Evolutionary conservation across 2,329 filamentous ascomycete species (phyloP), one percentile per base, ranked within the genome.

Genomic region (Exophiala xenobiotica): DNA sequence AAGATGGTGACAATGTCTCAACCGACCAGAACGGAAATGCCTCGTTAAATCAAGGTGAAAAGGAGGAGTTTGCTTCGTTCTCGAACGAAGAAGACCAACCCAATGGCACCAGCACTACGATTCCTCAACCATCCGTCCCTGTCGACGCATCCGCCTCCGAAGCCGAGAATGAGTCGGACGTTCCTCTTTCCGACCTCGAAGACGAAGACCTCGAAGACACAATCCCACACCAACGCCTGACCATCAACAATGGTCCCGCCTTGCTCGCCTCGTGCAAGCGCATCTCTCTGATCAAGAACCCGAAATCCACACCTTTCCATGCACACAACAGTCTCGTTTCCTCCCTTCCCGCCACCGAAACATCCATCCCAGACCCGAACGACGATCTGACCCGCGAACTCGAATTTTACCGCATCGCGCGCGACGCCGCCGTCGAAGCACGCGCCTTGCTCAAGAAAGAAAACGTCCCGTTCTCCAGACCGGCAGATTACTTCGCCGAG

Each of bases 401-500:
- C 27, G 88, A 90, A 42, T 95, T 99, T 74, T 95, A 96, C 78
- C 85, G 87, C 63, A 91, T 97, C 74, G 87, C 87, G 41, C 81
- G 95, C 31, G 83, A 88, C 27, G 90, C 90, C 1, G 90, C 86
- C 3, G 81, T 85, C 59, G 74, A 82, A 54, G 93, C 83, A 2
- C 86, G 92, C 49, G 70, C 75, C n/a, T 75, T 85, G 56, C 78
- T 99, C 19, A 86, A 88, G 66, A 85, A 86, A 58, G 92, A 96
- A 70, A 86, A 86, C 6, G 80, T 92, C 1, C 82, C 88, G 5
- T 99, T 99, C 73, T 86, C 89, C 22, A 82, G 93, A 7, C 93
- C 93, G 3, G 85, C 82, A 49, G 93, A 99, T 74, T 99, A 95
- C 75, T 99, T 99, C 64, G 93, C 93, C 38, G 93, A 99, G 78